A percentile compares a stretch with the other conserved stretches of the same genome.
phyloP scores from a whole-genome alignment of 331 rosid genomes.

The Acacia concinna region DNA sequence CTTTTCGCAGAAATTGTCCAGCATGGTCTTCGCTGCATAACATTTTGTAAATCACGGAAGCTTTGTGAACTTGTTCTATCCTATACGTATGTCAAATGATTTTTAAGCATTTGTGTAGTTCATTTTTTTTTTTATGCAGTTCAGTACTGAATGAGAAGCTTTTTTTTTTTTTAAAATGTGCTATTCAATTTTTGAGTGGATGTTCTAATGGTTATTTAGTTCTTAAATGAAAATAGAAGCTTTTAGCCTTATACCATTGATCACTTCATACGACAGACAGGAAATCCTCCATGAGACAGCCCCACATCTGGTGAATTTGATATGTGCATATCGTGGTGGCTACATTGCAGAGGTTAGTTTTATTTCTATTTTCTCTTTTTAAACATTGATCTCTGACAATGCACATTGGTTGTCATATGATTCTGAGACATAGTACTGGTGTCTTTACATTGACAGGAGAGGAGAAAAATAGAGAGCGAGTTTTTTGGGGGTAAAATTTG shows the following conservation, averaged over 20 bases:
- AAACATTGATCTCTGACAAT: too few species aligned
- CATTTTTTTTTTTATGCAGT: slow-evolving; percentile 35
- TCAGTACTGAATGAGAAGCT: slow-evolving; percentile 25
- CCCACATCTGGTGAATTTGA: slow-evolving; percentile 61
- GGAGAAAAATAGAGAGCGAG: slow-evolving; percentile 85
- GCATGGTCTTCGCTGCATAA: slow-evolving; percentile 96
- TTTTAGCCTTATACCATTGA: slow-evolving; percentile 7
- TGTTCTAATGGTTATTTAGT: slow-evolving; percentile 18
- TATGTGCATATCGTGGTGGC: slow-evolving; percentile 88
- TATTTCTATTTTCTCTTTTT: neutral
- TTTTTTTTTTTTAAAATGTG: slow-evolving; percentile 13
- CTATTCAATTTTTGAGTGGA: slow-evolving; percentile 24
- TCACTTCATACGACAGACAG: slow-evolving; percentile 51
- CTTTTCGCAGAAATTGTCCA: slow-evolving; percentile 96
- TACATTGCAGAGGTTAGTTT: slow-evolving; percentile 74
- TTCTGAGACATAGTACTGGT: slow-evolving; percentile 17
- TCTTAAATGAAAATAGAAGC: slow-evolving; percentile 24
- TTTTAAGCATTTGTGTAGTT: slow-evolving; percentile 31
- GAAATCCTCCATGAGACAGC: slow-evolving; percentile 84
- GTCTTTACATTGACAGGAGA: slow-evolving; percentile 52
- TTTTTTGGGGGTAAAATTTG: slow-evolving; percentile 81
- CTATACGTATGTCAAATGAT: slow-evolving; percentile 65
- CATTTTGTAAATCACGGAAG: slow-evolving; percentile 86
- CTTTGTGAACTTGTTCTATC: slow-evolving; percentile 85
- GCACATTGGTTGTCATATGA: slow-evolving; percentile 11